Evolutionary conservation across 73 alveolate species (phyloP).

Genomic region (Tetrahymena borealis): DNA sequence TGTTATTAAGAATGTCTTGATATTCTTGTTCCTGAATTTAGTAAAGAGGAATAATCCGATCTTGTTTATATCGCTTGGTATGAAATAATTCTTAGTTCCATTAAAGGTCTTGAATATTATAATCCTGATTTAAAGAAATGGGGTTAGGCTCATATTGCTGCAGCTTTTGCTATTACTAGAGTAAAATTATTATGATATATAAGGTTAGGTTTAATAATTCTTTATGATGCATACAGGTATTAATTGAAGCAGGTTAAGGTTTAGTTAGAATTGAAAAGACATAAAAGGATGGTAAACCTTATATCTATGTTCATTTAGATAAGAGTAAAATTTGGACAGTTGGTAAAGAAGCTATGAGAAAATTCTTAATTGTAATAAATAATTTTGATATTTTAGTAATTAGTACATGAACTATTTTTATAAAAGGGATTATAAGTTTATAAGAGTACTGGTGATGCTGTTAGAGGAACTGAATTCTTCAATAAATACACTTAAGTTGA

Average conservation of each 20-base stretch:
- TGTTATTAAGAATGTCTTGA: slow-evolving; percentile 76
- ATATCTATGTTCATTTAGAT: slow-evolving; percentile 49
- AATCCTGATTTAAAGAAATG: slow-evolving; percentile 55
- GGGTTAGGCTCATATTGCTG: slow-evolving; percentile 75
- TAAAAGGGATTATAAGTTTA: not conserved
- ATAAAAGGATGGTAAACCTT: slow-evolving; percentile 51
- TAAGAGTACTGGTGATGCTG: not conserved
- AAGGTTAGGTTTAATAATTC: not conserved
- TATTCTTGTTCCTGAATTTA: slow-evolving; percentile 24
- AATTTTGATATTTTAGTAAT: not conserved
- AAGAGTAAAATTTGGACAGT: slow-evolving; percentile 53
- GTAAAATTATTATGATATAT: slow-evolving; percentile 58
- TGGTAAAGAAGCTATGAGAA: slow-evolving; percentile 46
- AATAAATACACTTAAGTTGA: not conserved
- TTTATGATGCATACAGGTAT: slow-evolving; percentile 1
- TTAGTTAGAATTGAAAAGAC: slow-evolving; percentile 36
- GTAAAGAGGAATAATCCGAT: slow-evolving; percentile 52
- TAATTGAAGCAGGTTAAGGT: slow-evolving; percentile 43
- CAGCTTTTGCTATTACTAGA: slow-evolving; percentile 61
- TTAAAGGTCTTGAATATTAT: slow-evolving; percentile 55
- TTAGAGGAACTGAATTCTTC: not conserved
- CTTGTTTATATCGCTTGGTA: slow-evolving; percentile 61
- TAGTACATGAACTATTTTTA: not conserved
- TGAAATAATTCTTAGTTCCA: slow-evolving; percentile 51
- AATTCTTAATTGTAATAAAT: not conserved